Evolutionary conservation across 345 rosid genomes (phyloP).

Genomic region (Bruguiera parviflora): DNA sequence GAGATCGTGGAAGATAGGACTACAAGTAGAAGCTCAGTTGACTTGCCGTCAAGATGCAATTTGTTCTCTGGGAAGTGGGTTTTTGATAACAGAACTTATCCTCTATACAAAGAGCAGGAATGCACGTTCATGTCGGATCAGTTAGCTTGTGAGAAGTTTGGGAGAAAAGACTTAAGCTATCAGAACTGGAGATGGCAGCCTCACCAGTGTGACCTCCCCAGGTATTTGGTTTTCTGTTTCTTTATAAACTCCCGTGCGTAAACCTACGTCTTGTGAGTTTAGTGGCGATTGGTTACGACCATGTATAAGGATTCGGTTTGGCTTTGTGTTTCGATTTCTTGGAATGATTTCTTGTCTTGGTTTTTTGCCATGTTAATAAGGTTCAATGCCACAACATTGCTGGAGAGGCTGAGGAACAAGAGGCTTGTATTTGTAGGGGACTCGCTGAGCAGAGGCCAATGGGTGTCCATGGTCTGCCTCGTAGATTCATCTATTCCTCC

Average conservation of each 20-base stretch:
- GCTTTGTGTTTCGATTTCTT: constrained; percentile 1
- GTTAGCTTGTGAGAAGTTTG: constrained; percentile 32
- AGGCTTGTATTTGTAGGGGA: constrained; percentile 29
- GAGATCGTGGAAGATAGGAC: constrained; percentile 11
- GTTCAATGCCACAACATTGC: constrained; percentile 26
- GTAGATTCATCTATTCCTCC: constrained; percentile 19
- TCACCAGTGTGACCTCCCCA: constrained; percentile 30
- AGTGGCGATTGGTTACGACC: background rate
- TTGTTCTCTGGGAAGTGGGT: constrained; percentile 32
- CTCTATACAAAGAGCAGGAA: constrained; percentile 24
- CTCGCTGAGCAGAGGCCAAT: constrained; percentile 27
- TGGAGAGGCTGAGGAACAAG: constrained; percentile 31
- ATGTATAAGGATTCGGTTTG: background rate
- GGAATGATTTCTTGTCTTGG: background rate
- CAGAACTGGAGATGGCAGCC: constrained; percentile 38
- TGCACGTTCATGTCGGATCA: constrained; percentile 33
- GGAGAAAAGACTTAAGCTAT: constrained; percentile 25
- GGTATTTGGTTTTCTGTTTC: constrained; percentile 6
- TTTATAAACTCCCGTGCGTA: background rate
- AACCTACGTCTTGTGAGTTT: too few species aligned
- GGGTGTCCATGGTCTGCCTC: constrained; percentile 34
- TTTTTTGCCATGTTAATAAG: constrained; percentile 10
- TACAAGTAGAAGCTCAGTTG: background rate
- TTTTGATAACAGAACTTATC: constrained; percentile 25
- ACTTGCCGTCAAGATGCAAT: constrained; percentile 17